Evolutionary conservation across 1,139 yeast genomes (phyloP), one percentile per base, ranked within the genome.

Genomic region (Candida tropicalis): DNA sequence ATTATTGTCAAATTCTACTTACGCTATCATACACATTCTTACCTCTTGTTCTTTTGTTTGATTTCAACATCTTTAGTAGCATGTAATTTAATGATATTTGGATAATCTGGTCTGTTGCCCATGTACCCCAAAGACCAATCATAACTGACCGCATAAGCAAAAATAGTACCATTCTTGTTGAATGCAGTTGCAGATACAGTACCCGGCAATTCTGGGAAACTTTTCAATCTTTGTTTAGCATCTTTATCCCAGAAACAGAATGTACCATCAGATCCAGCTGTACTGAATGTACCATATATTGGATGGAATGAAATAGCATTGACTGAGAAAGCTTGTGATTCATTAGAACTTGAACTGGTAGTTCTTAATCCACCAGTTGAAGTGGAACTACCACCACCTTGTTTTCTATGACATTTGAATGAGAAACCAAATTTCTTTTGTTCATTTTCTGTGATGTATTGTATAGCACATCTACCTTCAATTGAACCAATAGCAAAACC

Each of bases 241-340:
- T 89, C 97, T 65, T 89, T 90, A 63, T 95, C 99, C 99, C 99
- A 95, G 68, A 87, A 86, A 57, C 91, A 85, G 69, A 90, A 86
- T 6, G 95, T 77, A 12, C 99, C 99, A 63, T 95, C 99, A 29
- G 95, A 79, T 10, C 99, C 99, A 0, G 96, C 95, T 5, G 99
- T 95, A 42, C 85, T 83, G 63, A 95, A 86, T 1, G 99, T 90
- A 34, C 97, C 97, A 63, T 83, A 85, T 12, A 79, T 69, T 4
- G 99, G 99, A 60, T 95, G 98, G 72, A 91, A 88, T 13, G 81
- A 74, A 41, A 93, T 85, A 41, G 87, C 77, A 61, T 90, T 89
- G 38, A 95, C 84, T 1, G 97, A 73, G 59, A 82, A 93, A 28
- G 91, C 73, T 35, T 69, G 82, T 23, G 82, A 77, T 60, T 69